phyloP scores from a whole-genome alignment of 441 rosid species.

The Geranium incanum region DNA sequence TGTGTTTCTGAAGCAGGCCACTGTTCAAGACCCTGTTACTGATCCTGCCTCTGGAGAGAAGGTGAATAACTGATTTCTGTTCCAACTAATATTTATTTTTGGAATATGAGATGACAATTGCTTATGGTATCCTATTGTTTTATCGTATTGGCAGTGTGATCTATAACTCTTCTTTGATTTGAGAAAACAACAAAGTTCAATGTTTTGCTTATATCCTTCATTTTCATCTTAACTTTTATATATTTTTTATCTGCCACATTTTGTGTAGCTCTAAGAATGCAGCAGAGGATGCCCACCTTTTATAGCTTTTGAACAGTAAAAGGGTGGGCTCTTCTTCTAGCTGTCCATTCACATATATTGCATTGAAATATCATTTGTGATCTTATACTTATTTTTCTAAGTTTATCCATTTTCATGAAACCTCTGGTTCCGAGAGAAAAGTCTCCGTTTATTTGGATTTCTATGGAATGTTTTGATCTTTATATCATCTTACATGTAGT shows the following conservation, averaged over 20 bases:
- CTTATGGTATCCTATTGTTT: background rate
- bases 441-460: too few relatives aligned
- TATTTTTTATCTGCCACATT: background rate
- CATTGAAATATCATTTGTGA: too few relatives aligned
- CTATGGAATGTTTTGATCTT: too few relatives aligned
- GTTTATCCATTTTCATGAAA: too few relatives aligned
- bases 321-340: background rate
- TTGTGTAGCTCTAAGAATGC: background rate
- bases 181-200: background rate
- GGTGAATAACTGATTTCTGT: slow-evolving; percentile 30
- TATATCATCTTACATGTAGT: too few relatives aligned
- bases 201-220: background rate
- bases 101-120: background rate
- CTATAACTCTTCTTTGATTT: background rate
- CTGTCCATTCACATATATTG: too few relatives aligned
- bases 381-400: too few relatives aligned
- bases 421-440: too few relatives aligned
- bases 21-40: slow-evolving; percentile 57
- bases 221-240: background rate
- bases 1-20: slow-evolving; percentile 61
- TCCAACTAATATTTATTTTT: slow-evolving; percentile 10
- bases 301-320: background rate
- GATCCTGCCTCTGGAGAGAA: slow-evolving; percentile 87
- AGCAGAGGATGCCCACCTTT: background rate
- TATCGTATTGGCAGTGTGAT: background rate